Evolutionary conservation across 768 basidiomycete species (phyloP).

Genomic region (Strobilomyces dryophilus): DNA sequence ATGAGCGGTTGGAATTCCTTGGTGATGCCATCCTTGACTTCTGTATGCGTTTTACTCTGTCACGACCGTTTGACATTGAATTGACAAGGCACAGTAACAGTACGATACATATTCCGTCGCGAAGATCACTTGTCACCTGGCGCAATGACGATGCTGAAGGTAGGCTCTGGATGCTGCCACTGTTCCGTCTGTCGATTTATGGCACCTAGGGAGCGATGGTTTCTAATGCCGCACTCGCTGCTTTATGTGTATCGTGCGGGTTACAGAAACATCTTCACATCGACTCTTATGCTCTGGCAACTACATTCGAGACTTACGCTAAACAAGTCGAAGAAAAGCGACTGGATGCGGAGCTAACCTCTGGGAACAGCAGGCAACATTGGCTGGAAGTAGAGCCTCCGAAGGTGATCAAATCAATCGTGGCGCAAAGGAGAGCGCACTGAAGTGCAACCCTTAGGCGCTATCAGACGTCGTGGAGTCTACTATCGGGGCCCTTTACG

Average conservation of each 20-base stretch:
- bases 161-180: constrained; percentile 16
- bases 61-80: not conserved
- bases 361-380: constrained; percentile 63
- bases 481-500: constrained; percentile 71
- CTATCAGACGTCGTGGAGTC: constrained; percentile 81
- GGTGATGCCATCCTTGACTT: constrained; percentile 87
- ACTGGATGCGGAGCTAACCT: constrained; percentile 45
- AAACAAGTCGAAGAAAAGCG: constrained; percentile 43
- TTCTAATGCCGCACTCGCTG: constrained; percentile 72
- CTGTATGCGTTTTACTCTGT: constrained; percentile 41
- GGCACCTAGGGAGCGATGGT: constrained; percentile 75
- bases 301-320: constrained; percentile 51
- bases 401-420: constrained; percentile 46
- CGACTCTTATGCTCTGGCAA: constrained; percentile 49
- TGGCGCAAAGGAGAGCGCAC: not conserved
- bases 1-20: constrained; percentile 79
- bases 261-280: constrained; percentile 59
- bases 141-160: constrained; percentile 77
- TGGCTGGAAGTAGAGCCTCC: constrained; percentile 77
- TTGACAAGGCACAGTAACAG: constrained; percentile 50
- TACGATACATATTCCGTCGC: constrained; percentile 63
- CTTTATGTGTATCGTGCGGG: constrained; percentile 67
- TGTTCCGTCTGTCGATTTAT: not conserved
- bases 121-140: constrained; percentile 67
- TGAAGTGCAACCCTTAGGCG: constrained; percentile 39